A percentile compares a stretch with the other conserved stretches of the same genome.
These are phyloP conservation scores for Globisporangium spiculum DNA, from an alignment of 352 stramenopile species.

Conservation along the genomic window DNA sequence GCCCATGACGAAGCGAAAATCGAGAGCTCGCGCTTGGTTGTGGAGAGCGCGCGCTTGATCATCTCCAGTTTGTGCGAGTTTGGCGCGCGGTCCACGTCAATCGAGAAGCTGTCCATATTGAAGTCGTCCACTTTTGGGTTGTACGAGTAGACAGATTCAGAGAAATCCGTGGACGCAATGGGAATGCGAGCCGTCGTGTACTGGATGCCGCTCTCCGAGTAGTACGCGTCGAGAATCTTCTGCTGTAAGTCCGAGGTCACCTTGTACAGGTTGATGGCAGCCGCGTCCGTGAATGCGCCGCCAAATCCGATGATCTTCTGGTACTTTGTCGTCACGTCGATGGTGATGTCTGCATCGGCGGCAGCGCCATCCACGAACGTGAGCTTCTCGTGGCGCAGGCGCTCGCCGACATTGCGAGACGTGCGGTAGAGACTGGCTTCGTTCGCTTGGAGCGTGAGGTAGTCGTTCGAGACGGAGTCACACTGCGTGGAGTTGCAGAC, in stretches of 20 bases:
- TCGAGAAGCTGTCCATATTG: conserved; percentile 67
- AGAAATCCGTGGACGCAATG: conserved; percentile 88
- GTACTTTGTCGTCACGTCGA: conserved; percentile 53
- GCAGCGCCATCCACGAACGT: conserved; percentile 24
- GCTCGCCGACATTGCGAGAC: conserved; percentile 46
- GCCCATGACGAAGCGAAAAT: conserved; percentile 88
- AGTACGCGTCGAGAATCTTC: conserved; percentile 77
- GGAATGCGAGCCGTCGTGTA: conserved; percentile 79
- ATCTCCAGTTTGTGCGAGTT: conserved; percentile 69
- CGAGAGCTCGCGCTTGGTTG: conserved; percentile 37
- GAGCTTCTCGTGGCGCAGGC: conserved; percentile 39
- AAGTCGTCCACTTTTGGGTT: conserved; percentile 65
- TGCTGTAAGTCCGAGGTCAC: conserved; percentile 50
- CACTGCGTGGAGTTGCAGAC: conserved; percentile 53
- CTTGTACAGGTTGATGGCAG: conserved; percentile 76
- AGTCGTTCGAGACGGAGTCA: conserved; percentile 50
- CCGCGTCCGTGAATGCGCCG: conserved; percentile 84
- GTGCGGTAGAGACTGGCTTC: conserved; percentile 44
- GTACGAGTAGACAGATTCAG: conserved; percentile 81
- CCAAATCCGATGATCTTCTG: conserved; percentile 88
- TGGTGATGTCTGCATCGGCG: conserved; percentile 35
- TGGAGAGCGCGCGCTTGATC: conserved; percentile 54
- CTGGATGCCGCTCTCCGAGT: conserved; percentile 56
- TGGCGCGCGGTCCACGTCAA: conserved; percentile 58
- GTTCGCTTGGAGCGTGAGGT: conserved; percentile 30